Conservation (phyloP, 2,329 filamentous ascomycete genomes). For the Talaromyces funiculosus region DNA sequence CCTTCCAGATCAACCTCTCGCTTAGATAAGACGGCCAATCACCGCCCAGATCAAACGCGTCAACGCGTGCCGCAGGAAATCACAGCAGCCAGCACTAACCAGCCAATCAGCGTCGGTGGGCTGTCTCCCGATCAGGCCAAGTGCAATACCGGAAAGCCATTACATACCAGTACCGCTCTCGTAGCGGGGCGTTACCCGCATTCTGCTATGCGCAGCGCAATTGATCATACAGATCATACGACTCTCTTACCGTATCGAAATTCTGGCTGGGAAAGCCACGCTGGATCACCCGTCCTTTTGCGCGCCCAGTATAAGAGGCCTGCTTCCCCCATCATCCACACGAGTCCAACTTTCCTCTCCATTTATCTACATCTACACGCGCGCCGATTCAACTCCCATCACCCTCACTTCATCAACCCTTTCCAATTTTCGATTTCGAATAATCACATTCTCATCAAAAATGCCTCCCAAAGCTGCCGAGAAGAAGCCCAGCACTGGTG, state of each 20-base stretch:
- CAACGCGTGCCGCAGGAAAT: conserved; percentile 6
- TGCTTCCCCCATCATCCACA: conserved; percentile 27
- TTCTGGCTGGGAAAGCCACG: conserved; percentile 39
- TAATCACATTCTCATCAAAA: conserved; percentile 41
- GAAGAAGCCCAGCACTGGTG: conserved; percentile 91
- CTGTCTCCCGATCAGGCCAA: conserved; percentile 25
- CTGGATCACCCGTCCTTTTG: conserved; percentile 41
- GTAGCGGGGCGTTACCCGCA: conserved; percentile 13
- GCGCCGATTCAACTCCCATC: neutral
- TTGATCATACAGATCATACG: conserved; percentile 46
- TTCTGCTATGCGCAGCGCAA: neutral
- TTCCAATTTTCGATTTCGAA: conserved; percentile 27
- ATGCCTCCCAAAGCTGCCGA: conserved; percentile 98
- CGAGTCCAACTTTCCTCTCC: conserved; percentile 11
- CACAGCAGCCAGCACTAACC: neutral
- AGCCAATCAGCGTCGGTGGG: conserved; percentile 12
- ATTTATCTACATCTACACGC: conserved; percentile 20
- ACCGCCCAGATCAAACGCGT: conserved; percentile 29
- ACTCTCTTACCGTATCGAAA: conserved; percentile 39
- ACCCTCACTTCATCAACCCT: conserved; percentile 17
- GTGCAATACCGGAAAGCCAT: conserved; percentile 20
- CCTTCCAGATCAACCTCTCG: conserved; percentile 44
- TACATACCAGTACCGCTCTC: conserved; percentile 20
- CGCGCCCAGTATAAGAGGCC: conserved; percentile 42
- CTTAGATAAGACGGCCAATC: conserved; percentile 40